Evolutionary conservation across 129 eudicot genomes (phyloP).

Genomic region (Chrysanthemum lavandulifolium): DNA sequence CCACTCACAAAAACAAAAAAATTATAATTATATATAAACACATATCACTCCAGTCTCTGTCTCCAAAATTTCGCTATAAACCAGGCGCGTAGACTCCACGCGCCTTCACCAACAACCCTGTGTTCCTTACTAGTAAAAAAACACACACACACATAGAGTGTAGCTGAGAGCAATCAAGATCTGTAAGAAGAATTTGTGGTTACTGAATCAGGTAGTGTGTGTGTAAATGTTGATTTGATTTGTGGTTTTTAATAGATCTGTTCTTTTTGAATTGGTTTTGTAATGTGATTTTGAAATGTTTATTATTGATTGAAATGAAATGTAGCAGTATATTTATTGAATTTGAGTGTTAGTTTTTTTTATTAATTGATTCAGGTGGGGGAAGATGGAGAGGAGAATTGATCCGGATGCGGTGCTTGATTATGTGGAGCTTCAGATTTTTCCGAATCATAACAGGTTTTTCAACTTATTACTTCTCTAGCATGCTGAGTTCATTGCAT

Average conservation of each 20-base stretch:
- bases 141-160: slow-evolving; percentile 10
- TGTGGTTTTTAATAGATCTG: slow-evolving; percentile 40
- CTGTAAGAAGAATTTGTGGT: neutral
- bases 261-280: neutral
- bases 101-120: slow-evolving; percentile 2
- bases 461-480: neutral
- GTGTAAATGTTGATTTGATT: neutral
- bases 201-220: slow-evolving; percentile 11
- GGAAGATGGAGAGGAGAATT: slow-evolving; percentile 60
- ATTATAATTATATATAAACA: neutral
- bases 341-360: neutral
- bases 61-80: neutral
- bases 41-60: slow-evolving; percentile 18
- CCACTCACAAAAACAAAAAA: neutral
- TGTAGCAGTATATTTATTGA: neutral
- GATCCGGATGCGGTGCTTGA: slow-evolving; percentile 68
- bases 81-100: slow-evolving; percentile 19
- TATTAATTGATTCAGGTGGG: slow-evolving; percentile 25
- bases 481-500: slow-evolving; percentile 23
- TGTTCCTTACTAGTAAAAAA: neutral
- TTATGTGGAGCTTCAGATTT: slow-evolving; percentile 66
- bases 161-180: slow-evolving; percentile 15
- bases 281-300: too few relatives aligned
- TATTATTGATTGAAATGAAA: too few relatives aligned
- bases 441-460: slow-evolving; percentile 80